Evolutionary conservation across 768 basidiomycete species (phyloP), one percentile per base, ranked within the genome.

Genomic region (Russula olivacea): DNA sequence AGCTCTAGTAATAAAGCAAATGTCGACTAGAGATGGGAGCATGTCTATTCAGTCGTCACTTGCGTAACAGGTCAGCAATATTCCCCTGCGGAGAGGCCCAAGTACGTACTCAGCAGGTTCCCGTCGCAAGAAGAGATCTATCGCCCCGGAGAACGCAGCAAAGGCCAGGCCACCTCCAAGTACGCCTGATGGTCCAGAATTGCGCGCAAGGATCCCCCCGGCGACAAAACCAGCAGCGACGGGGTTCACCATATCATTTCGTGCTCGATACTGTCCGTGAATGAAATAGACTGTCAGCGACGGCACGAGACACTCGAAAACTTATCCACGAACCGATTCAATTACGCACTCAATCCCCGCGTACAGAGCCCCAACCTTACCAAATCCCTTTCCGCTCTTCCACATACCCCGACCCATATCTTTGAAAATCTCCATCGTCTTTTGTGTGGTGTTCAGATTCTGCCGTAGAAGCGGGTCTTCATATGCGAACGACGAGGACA

Each of bases 401-500:
- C 85, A 93, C 93, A 98, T 96, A 38, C 87, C 88, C 67, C 81
- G 84, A 1, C 95, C 95, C 91, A 97, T 98, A 63, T 98, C 95
- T 71, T 85, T 91, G 74, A 97, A 89, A 40, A 96, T 84, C 67
- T 87, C 85, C 50, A 83, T 79, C 1, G 93, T 89, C 70, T 95
- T 95, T 72, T 94, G 89, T 25, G 80, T 78, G 50, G 83, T 83
- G 63, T 76, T 84, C 76, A 86, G 69, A 14, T 78, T 81, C 53
- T 84, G 77, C 36, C 90, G 85, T 40, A 91, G 80, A 50, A 92
- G 76, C 12, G 95, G 94, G 73, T 98, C 95, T 73, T 98, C 96
- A 72, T 97, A 96, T 38, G 89, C 88, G 72, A 98, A 95, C 32
- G 93, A 92, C 21, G 93, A 80, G 38, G 91, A 92, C 96, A 98